Conservation (phyloP, 805 yeast species). For the Teunomyces funiuensis region DNA sequence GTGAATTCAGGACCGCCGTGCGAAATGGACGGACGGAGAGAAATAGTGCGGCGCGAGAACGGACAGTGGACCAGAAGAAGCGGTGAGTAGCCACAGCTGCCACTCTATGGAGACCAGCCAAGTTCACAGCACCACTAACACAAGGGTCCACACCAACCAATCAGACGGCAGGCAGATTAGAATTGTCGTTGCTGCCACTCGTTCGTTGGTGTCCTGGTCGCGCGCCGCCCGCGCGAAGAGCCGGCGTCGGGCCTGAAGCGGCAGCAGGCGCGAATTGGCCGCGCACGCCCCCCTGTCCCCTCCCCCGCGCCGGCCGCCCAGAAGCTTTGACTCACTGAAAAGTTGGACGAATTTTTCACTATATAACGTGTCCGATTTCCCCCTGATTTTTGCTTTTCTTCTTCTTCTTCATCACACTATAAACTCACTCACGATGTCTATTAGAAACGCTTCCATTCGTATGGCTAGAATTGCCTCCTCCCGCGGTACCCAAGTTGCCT, state of each 20-base stretch:
- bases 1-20: too few species aligned
- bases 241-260: slow-evolving; percentile 9
- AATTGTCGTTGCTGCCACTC: not conserved
- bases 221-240: slow-evolving; percentile 4
- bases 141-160: too few species aligned
- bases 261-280: not conserved
- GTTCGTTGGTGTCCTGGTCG: too few species aligned
- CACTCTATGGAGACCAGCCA: too few species aligned
- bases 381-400: slow-evolving; percentile 1
- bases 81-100: too few species aligned
- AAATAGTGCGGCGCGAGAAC: too few species aligned
- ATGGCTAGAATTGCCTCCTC: slow-evolving; percentile 49
- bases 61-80: too few species aligned
- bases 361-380: slow-evolving; percentile 3
- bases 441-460: slow-evolving; percentile 45
- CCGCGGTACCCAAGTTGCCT: slow-evolving; percentile 44
- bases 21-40: too few species aligned
- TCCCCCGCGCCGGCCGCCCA: slow-evolving; percentile 1
- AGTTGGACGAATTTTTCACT: slow-evolving; percentile 8
- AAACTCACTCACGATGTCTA: slow-evolving; percentile 32
- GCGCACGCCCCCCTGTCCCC: slow-evolving; percentile 5
- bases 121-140: too few species aligned
- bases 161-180: too few species aligned
- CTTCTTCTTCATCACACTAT: slow-evolving; percentile 5
- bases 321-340: slow-evolving; percentile 4